phyloP scores from a whole-genome alignment of 2,329 filamentous ascomycete species.

The Colletotrichum abscissum region DNA sequence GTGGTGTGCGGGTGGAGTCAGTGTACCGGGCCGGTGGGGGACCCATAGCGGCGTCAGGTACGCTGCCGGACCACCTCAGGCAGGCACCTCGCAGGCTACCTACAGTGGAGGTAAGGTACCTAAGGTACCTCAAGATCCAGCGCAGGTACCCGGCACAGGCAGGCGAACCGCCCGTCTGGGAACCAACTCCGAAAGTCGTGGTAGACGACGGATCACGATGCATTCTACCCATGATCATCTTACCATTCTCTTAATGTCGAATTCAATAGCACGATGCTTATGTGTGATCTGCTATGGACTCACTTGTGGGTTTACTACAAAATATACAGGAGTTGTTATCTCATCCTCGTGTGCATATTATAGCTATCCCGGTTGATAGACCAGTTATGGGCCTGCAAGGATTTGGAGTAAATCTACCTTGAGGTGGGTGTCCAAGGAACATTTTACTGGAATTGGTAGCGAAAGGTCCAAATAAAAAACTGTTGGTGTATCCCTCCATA shows the following conservation, averaged over 20 bases:
- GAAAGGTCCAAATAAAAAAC: background rate
- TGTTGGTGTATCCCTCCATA: background rate
- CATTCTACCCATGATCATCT: background rate
- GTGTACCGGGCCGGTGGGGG: slow-evolving; percentile 8
- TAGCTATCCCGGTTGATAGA: background rate
- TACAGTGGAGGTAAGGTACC: too few species aligned
- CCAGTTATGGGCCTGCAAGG: background rate
- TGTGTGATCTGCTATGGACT: background rate
- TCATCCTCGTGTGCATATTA: background rate
- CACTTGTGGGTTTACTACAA: background rate
- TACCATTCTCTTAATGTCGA: background rate
- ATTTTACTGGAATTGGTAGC: background rate
- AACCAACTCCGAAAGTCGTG: background rate
- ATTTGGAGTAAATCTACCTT: too few species aligned
- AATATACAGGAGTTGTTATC: background rate
- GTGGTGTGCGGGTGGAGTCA: background rate
- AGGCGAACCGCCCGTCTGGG: background rate
- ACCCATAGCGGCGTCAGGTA: slow-evolving; percentile 13
- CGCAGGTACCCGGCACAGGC: background rate
- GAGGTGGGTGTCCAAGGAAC: background rate
- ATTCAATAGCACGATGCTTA: background rate
- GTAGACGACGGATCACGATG: background rate
- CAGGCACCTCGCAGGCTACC: too few species aligned
- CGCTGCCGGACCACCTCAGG: slow-evolving; percentile 12
- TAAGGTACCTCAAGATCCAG: too few species aligned